Evolutionary conservation across 2,329 filamentous ascomycete species (phyloP).

Genomic region (Coniochaeta sp.): DNA sequence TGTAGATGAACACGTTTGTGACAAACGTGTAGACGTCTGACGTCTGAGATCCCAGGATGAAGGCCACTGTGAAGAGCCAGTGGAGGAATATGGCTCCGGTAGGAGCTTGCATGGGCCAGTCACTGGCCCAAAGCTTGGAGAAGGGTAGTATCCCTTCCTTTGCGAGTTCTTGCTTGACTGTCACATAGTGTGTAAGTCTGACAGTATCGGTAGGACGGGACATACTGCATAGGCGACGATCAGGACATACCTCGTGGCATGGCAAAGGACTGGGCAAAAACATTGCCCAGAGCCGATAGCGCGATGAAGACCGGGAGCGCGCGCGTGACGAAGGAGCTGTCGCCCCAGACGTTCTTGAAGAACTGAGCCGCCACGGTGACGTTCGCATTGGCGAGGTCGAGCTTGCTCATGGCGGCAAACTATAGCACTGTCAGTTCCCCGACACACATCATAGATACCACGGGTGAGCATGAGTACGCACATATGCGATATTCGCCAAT

Average conservation of each 20-base stretch:
- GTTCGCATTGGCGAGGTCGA: constrained; percentile 15
- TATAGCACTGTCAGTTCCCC: not conserved
- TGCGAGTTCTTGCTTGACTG: constrained; percentile 27
- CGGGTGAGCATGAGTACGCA: constrained; percentile 10
- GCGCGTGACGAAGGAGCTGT: constrained; percentile 16
- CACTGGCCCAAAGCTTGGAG: constrained; percentile 24
- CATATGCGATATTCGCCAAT: constrained; percentile 27
- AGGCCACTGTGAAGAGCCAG: constrained; percentile 22
- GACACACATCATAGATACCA: not conserved
- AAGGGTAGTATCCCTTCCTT: constrained; percentile 26
- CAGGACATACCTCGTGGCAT: constrained; percentile 16
- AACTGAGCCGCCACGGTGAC: constrained; percentile 22
- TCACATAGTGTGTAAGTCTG: too few relatives aligned
- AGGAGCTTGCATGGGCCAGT: constrained; percentile 25
- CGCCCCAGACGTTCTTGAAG: constrained; percentile 24
- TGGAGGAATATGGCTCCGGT: constrained; percentile 24
- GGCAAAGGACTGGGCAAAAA: constrained; percentile 22
- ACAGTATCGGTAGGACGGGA: not conserved
- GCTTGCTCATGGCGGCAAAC: constrained; percentile 21
- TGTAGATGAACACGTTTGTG: constrained; percentile 24
- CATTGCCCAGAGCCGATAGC: constrained; percentile 23
- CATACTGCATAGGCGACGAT: not conserved
- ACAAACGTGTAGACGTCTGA: constrained; percentile 22
- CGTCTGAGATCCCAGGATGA: constrained; percentile 21
- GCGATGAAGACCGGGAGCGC: constrained; percentile 23